Conservation (phyloP, 2,329 filamentous ascomycete species). For the Escovopsis sp. region DNA sequence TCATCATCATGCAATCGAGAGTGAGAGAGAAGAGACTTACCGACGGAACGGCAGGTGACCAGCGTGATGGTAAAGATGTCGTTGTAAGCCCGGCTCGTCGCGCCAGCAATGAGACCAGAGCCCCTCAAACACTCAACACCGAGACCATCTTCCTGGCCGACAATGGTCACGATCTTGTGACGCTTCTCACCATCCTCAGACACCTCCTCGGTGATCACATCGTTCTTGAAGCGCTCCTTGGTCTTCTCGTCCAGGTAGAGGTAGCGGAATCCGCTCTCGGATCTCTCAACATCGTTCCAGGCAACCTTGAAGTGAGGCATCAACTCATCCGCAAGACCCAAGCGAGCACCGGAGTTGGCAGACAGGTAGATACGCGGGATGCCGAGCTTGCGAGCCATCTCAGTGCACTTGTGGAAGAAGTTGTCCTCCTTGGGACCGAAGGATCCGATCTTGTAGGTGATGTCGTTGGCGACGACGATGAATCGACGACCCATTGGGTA, state of each 20-base stretch:
- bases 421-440: conserved; percentile 94
- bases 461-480: conserved; percentile 96
- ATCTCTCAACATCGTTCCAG: conserved; percentile 75
- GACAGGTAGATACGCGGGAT: conserved; percentile 96
- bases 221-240: conserved; percentile 73
- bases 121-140: conserved; percentile 96
- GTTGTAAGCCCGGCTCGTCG: conserved; percentile 91
- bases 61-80: conserved; percentile 98
- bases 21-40: conserved; percentile 31
- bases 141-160: conserved; percentile 88
- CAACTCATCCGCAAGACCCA: conserved; percentile 91
- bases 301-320: conserved; percentile 96
- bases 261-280: conserved; percentile 89
- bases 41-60: conserved; percentile 94
- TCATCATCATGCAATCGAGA: not conserved
- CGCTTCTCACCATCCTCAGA: conserved; percentile 77
- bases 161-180: conserved; percentile 84
- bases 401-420: conserved; percentile 98
- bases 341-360: conserved; percentile 95
- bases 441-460: conserved; percentile 96
- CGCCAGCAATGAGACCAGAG: conserved; percentile 94
- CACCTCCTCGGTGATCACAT: conserved; percentile 65
- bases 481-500: conserved; percentile 87
- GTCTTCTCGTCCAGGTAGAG: conserved; percentile 80
- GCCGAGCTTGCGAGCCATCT: conserved; percentile 82